Evolutionary conservation across 2,329 filamentous ascomycete genomes (phyloP), one percentile per base, ranked within the genome.

Genomic region (Talaromyces funiculosus): DNA sequence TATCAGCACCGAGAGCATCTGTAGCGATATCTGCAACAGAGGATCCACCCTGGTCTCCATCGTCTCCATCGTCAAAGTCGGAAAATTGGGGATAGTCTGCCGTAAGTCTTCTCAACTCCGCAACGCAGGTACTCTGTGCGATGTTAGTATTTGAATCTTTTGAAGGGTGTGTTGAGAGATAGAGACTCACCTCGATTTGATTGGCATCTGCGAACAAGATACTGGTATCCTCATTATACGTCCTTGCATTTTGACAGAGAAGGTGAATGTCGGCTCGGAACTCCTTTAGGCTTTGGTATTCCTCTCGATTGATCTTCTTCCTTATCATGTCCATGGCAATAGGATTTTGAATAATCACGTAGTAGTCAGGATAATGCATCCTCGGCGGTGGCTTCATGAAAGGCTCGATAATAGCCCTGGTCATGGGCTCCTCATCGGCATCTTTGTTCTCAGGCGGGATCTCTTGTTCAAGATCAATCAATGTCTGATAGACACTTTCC

Each of bases 241-340:
- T 94, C 73, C 91, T 86, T 66, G 93, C 96, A 75, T 99, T 99
- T 72, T 84, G 86, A 73, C 92, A 94, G 75, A 99, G 84, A 64
- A 93, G 78, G 55, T 86, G 85, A 64, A 99, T 87, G 71, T 99
- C 95, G 66, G 84, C 86, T 59, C 86, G 84, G 82, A 99, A 86
- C 67, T 92, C 90, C 71, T 84, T 86, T 63, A 97, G 77, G 69
- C 84, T 89, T 67, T 85, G 86, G 75, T 99, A 99, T 71, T 97
- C 90, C 71, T 95, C 90, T 76, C 90, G 93, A 80, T 96, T 97
- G 78, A 99, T 96, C 81, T 91, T 93, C 72, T 89, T 90, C 72
- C 90, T 86, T 70, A 99, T 96, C 73, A 92, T 87, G 67, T 96
- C 94, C 89, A 97, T 96, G 71, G 90, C 93, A 71, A 99, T 97